A percentile compares a stretch with the other conserved stretches of the same genome.
These are phyloP conservation scores for Echinosophora koreensis DNA, from an alignment of 306 rosid species.

Conservation along the genomic window DNA sequence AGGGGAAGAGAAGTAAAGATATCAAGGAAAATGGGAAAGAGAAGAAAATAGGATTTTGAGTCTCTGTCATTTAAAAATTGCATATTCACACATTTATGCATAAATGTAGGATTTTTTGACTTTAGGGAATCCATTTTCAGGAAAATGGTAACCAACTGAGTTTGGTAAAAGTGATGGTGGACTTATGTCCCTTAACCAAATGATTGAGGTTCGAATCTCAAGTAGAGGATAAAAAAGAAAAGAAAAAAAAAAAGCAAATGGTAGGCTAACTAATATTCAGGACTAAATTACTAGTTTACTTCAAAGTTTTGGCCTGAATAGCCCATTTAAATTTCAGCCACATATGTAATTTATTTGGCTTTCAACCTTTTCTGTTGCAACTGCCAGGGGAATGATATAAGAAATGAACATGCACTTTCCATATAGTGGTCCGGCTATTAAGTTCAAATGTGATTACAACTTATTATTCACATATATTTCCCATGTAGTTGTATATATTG, in stretches of 20 bases:
- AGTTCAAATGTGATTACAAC: conserved; percentile 10
- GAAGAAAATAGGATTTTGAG: too few relatives aligned
- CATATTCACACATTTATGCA: too few relatives aligned
- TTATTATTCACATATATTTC: background rate
- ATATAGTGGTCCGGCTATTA: conserved; percentile 35
- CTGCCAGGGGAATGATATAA: conserved; percentile 13
- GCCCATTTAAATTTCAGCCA: conserved; percentile 1
- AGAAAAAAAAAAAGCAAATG: too few relatives aligned
- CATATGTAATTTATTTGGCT: background rate
- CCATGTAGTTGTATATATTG: background rate
- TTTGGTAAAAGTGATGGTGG: too few relatives aligned
- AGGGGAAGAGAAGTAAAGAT: background rate
- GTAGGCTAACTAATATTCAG: too few relatives aligned
- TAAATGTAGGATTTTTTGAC: too few relatives aligned
- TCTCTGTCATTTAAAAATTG: too few relatives aligned
- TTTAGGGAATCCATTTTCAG: too few relatives aligned
- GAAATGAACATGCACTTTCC: conserved; percentile 12
- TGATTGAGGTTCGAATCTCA: too few relatives aligned
- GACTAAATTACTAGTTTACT: background rate
- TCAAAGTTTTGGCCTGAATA: conserved; percentile 21
- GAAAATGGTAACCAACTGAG: too few relatives aligned
- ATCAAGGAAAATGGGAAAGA: background rate
- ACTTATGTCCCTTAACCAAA: too few relatives aligned
- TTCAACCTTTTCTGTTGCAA: conserved; percentile 27
- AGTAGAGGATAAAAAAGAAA: too few relatives aligned